Base-by-base conservation (phyloP, 1,284 basidiomycete genomes). In the Ceratobasidium sp. region DNA sequence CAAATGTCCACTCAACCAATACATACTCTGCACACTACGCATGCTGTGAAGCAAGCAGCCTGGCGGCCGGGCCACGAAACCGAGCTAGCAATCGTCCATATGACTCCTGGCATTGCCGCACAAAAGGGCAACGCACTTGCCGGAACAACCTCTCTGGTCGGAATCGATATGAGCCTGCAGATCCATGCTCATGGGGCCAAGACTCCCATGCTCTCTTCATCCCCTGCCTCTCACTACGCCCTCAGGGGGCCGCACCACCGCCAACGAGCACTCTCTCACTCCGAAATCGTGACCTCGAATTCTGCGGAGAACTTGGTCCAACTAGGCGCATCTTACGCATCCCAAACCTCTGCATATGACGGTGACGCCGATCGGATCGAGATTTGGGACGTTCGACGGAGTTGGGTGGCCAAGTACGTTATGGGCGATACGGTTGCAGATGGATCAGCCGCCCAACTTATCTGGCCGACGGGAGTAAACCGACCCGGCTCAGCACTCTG, bases 361-460 rank as follows among this genome's bases (percentile, higher is more conserved):
- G 62, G 58, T 0, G 71, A 69, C 41, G 51, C 63, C 13, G 77
- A 76, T 16, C 62, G 76, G 31, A 75, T 95, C 27, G 93, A 96
- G 79, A 89, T 96, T 22, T 96, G 94, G 94, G 94, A 96, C 80
- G 92, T 94, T 0, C 85, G 94, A 49, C 84, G 94, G 46, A 88
- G 89, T 3, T 92, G 92, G 85, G 86, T 96, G 58, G 89, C 92
- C 5, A 96, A 96, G 81, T 96, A 94, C 88, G 85, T 87, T 0
- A 85, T 95, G 5, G 85, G 84, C 24, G 88, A 88, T 24, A 88
- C 87, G 16, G 83, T 86, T 11, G 84, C 83, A 1, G 92, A 93
- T 75, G 90, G 91, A 14, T 88, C 89, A 34, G 88, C 91, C 7
- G 89, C 89, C 22, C 56, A 72, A 29, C 37, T 72, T 8, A 27